Base-by-base conservation (phyloP, 768 basidiomycete genomes). In the Hypsizygus marmoreus region DNA sequence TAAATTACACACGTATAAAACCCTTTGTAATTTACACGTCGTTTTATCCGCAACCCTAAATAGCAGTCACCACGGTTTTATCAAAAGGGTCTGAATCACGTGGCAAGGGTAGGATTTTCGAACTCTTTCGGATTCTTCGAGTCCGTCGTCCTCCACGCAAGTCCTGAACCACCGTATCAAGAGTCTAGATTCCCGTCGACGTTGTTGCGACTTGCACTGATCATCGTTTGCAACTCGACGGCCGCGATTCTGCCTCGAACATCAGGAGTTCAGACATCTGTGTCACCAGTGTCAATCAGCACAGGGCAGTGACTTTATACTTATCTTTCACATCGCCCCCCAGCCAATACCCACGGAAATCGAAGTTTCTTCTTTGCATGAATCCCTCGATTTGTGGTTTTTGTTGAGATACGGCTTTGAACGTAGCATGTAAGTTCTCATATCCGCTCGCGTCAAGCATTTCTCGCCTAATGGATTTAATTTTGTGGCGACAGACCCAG, bases 211-310 rank as follows among this genome's bases (percentile, higher is more conserved):
- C 29, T 33, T 12, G 34, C 19, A 40, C 6, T 2, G 30, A 34
- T 14, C 34, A 45, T 8, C 28, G 12, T 31, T n/a, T 31, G n/a
- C n/a, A n/a, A n/a, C 16, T 39, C 23, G 30, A 40, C 38, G 19
- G 22, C 13, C 23, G 13, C n/a, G 30, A 30, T 14, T 38, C 19
- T 16, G 44, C 22, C 17, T 45, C 24, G 25, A 41, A 26, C 16
- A 47, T 47, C 46, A 47, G 31, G 32, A 31, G 45, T 33, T 6
- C 8, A 31, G 17, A 10, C 24, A 40, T 30, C 44, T 47, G 38
- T 47, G 40, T 47, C 45, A 39, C 14, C 29, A 30, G 45, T 38
- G 33, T 47, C 46, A 47, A 47, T 42, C 40, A 42, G 38, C 37
- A 13, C 32, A 13, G 31, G 23, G 26, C 9, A 36, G 31, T 16